Percentiles rank a stretch among this genome's conserved stretches.
Evolutionary conservation across 2,329 filamentous ascomycete genomes (phyloP).

Genomic region (Rachicladosporium sp.): DNA sequence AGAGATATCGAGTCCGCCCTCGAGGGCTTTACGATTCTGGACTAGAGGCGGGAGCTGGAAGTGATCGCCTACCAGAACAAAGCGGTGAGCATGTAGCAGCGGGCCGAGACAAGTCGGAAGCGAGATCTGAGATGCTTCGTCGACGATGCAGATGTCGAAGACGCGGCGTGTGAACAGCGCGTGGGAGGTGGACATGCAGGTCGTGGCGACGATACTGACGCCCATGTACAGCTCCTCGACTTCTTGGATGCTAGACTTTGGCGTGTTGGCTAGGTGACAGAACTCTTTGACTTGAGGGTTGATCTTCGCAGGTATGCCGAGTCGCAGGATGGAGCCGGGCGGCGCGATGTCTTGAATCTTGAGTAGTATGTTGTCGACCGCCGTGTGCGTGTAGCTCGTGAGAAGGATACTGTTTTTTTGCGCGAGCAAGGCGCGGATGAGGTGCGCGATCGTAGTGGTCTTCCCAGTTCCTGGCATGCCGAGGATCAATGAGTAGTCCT

Average conservation of each 20-base stretch:
- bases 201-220: constrained; percentile 83
- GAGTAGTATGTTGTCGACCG: constrained; percentile 92
- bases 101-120: constrained; percentile 88
- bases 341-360: constrained; percentile 56
- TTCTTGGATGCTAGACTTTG: constrained; percentile 67
- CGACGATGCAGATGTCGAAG: constrained; percentile 97
- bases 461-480: constrained; percentile 98
- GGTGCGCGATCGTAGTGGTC: constrained; percentile 95
- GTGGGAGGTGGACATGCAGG: constrained; percentile 85
- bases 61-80: constrained; percentile 92
- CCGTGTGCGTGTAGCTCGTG: constrained; percentile 93
- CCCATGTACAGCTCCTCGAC: constrained; percentile 74
- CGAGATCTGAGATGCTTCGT: constrained; percentile 95
- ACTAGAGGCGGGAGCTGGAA: constrained; percentile 92
- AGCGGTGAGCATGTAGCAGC: constrained; percentile 82
- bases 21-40: constrained; percentile 75
- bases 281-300: constrained; percentile 81
- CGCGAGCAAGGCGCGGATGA: constrained; percentile 77
- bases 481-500: constrained; percentile 91
- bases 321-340: constrained; percentile 61
- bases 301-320: constrained; percentile 74
- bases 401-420: constrained; percentile 87
- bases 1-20: constrained; percentile 80
- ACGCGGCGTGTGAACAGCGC: constrained; percentile 74
- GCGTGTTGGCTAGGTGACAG: constrained; percentile 61